Base-by-base conservation (phyloP, 805 yeast species). In the Wickerhamiella shivajii region DNA sequence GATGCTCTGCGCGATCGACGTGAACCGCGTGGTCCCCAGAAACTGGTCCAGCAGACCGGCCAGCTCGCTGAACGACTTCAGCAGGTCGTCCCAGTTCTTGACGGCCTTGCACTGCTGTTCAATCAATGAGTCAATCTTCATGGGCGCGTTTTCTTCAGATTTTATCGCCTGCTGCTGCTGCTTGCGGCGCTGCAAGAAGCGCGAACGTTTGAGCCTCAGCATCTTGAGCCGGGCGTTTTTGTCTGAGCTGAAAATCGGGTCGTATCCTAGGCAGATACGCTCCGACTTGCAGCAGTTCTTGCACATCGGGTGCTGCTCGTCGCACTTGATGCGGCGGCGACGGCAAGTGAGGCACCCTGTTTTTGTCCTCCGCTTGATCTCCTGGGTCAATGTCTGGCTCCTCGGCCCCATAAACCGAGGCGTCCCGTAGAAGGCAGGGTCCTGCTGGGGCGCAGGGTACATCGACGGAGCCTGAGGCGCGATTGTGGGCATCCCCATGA, bases 321-420 rank as follows among this genome's bases (percentile, higher is more conserved):
- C 85, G 53, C 85, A 77, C 55, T 76, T 76, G 46, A 76, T 73
- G 28, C 84, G 59, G 40, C 84, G 56, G 47, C 71, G 67, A 21
- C 84, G 62, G 50, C 85, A 77, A 1, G 85, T 77, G 36, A 74
- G 53, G 50, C 85, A 77, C 2, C 87, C 87, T 0, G 84, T 75
- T 46, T 78, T 60, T 2, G 84, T 77, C 33, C 85, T 59, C 29
- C 75, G 58, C 45, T 72, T 66, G 39, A 69, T 40, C 17, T 44
- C 47, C 22, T 42, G 47, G 18, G 38, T 18, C 32, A 34, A 18
- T 9, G 29, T 14, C 21, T 13, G 17, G 11, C 16, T 5, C 6
- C n/a, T n/a, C n/a, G n/a, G n/a, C n/a, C n/a, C n/a, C n/a, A n/a
- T n/a, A n/a, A n/a, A n/a, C n/a, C n/a, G n/a, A n/a, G n/a, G n/a